Base-by-base conservation (phyloP, 768 basidiomycete genomes). In the Pleurotus tuber-regium region DNA sequence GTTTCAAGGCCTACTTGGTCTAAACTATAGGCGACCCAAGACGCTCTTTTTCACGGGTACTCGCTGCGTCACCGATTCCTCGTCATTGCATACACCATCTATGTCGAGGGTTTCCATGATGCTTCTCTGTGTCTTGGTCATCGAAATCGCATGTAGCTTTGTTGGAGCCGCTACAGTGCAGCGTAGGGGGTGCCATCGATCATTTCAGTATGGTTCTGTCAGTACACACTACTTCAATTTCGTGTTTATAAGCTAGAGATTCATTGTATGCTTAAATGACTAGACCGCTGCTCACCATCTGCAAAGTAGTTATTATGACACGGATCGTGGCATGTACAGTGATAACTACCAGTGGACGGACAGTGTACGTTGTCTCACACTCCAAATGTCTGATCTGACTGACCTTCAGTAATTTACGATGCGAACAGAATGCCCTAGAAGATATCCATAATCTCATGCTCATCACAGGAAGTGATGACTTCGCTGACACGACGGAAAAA, bases 381-480 rank as follows among this genome's bases (percentile, higher is more conserved):
- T 38, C 14, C 10, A 16, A n/a, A 38, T 10, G n/a, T 11, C 16
- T n/a, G 14, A 2, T 5, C 35, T 38, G 35, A 38, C 35, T 38
- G 6, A 8, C 11, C 35, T 38, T 18, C n/a, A n/a, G 35, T 5
- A 16, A 16, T 4, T 10, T 9, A 38, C n/a, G n/a, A n/a, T n/a
- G 16, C 26, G 26, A 33, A 24, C 41, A 82, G 80, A 83, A 82
- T 55, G 70, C 79, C 4, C 56, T 80, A 26, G 81, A 82, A 57
- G 79, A 82, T 55, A 59, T 81, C n/a, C 77, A 82, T 54, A 82
- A 80, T 61, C 63, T 82, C 48, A 82, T 82, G 81, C 70, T 82
- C 7, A 73, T 73, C 10, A 74, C 74, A 2, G 71, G 70, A 11
- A 69, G 64, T 2, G 59, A 77, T 50, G 63, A 72, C 12, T 82